Percentiles rank a stretch among this genome's conserved stretches.
phyloP scores from a whole-genome alignment of 2,329 filamentous ascomycete species.

The Arthrobotrys entomopaga region DNA sequence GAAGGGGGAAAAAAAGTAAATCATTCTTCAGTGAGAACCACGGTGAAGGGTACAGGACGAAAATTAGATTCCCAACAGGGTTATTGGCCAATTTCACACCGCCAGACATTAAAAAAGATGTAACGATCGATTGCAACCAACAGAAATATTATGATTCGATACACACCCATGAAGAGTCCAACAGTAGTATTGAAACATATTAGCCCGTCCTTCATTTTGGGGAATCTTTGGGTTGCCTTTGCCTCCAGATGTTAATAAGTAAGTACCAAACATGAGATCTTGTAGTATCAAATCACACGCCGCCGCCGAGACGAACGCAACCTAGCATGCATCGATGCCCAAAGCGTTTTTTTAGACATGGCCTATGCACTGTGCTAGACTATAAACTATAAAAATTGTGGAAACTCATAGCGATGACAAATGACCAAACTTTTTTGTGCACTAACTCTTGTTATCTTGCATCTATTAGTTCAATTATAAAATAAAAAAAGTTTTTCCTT shows the following conservation, averaged over 20 bases:
- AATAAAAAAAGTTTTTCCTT: neutral
- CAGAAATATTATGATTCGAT: constrained; percentile 15
- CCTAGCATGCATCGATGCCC: constrained; percentile 13
- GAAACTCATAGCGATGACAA: constrained; percentile 40
- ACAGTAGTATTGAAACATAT: constrained; percentile 25
- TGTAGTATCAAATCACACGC: constrained; percentile 1
- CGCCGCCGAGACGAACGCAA: neutral
- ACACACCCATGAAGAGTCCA: constrained; percentile 9
- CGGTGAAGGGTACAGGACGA: neutral
- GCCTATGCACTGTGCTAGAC: too few species aligned
- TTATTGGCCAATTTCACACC: constrained; percentile 42
- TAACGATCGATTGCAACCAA: constrained; percentile 51
- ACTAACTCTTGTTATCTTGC: neutral
- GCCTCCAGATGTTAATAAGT: constrained; percentile 14
- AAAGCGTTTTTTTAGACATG: constrained; percentile 2
- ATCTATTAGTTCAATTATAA: neutral
- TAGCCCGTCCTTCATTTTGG: constrained; percentile 4
- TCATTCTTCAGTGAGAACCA: neutral
- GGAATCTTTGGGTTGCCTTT: neutral
- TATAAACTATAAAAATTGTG: neutral
- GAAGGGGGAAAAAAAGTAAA: constrained; percentile 1
- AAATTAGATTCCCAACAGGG: neutral
- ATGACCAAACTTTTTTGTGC: too few species aligned
- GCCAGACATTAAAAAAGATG: constrained; percentile 21
- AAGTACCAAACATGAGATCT: constrained; percentile 22